Evolutionary conservation across 1,284 basidiomycete species (phyloP), one percentile per base, ranked within the genome.

Genomic region (Ustilago cynodontis): DNA sequence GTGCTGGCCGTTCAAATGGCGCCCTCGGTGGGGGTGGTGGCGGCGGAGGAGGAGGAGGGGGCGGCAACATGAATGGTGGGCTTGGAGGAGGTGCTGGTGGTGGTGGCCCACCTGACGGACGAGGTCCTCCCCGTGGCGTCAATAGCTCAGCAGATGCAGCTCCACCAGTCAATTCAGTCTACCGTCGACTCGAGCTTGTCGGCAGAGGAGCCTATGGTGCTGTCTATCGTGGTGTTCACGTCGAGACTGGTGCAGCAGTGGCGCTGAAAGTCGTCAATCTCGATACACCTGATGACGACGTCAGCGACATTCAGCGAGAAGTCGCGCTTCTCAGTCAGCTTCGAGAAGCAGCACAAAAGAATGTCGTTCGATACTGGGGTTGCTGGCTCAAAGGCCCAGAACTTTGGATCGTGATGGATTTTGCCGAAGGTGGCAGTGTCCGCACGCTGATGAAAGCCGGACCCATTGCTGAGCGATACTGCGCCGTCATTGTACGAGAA

Each of bases 331-430:
- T 99, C 33, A 93, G 93, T 57, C 94, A 96, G 84, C 90, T 99
- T 45, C 89, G 93, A 45, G 86, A 88, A 47, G 86, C 87, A 3
- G 93, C 94, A 77, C 90, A 90, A 0, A 92, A 93, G 61, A 99
- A 99, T 85, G 91, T 99, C 78, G 97, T 94, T 47, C 92, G 93
- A 79, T 99, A 99, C 88, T 98, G 93, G 87, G 96, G 95, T 24
- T 98, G 95, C 87, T 92, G 93, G 88, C 90, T 98, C 84, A 93
- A 96, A 85, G 95, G 95, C 0, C 93, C 94, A 28, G 93, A 94
- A 57, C 93, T 99, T 6, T 99, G 97, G 95, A 99, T 99, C 79
- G 94, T 93, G 43, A 99, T 99, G 97, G 97, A 99, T 86, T 93
- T 92, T 84, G 97, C 97, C 7, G 92, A 94, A 76, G 97, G 96